phyloP scores from a whole-genome alignment of 2,329 filamentous ascomycete species.

The Aureobasidium subglaciale region DNA sequence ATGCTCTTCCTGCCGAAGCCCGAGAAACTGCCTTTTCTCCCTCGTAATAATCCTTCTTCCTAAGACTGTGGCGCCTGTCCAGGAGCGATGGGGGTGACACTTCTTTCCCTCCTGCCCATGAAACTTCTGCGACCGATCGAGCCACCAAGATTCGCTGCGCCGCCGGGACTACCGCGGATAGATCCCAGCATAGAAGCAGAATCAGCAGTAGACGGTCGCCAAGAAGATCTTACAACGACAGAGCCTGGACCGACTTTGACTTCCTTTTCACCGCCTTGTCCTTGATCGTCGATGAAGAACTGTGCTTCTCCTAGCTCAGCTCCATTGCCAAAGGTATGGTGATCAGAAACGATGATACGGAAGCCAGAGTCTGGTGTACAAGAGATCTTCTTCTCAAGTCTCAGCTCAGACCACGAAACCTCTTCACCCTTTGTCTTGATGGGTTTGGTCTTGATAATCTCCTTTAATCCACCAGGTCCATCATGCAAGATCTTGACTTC shows the following conservation, averaged over 20 bases:
- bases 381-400: constrained; percentile 63
- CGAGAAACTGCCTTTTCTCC: too few relatives aligned
- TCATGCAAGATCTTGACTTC: constrained; percentile 30
- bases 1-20: too few relatives aligned
- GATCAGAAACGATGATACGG: constrained; percentile 76
- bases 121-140: constrained; percentile 15
- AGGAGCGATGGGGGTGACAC: constrained; percentile 12
- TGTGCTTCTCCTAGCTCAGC: constrained; percentile 74
- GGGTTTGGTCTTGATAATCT: constrained; percentile 87
- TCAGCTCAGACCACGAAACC: constrained; percentile 59
- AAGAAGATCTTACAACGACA: constrained; percentile 68
- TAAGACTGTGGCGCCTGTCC: neutral
- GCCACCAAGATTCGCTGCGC: neutral
- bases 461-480: constrained; percentile 59
- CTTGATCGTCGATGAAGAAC: constrained; percentile 87
- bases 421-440: constrained; percentile 64
- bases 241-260: constrained; percentile 70
- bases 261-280: constrained; percentile 58
- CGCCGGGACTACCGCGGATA: neutral
- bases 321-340: constrained; percentile 76
- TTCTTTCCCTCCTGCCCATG: constrained; percentile 16
- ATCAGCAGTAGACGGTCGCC: constrained; percentile 36
- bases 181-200: neutral
- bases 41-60: too few relatives aligned
- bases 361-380: constrained; percentile 81